Conservation (phyloP, 2,329 filamentous ascomycete species). For the Aspergillus novoparasiticus region DNA sequence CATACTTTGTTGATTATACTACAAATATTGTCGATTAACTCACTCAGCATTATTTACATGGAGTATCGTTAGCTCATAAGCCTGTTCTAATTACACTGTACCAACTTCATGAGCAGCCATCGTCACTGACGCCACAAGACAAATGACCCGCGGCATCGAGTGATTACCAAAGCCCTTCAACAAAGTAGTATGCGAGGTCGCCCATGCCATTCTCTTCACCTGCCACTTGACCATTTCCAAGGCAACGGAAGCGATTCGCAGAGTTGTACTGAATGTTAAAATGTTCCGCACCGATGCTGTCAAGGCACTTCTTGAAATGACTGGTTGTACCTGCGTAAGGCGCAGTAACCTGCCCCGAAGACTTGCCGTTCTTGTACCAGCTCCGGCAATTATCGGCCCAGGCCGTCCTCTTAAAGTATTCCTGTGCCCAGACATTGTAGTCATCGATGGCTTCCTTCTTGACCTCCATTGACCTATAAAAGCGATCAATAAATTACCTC, state of each 20-base stretch:
- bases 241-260: slow-evolving; percentile 21
- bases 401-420: slow-evolving; percentile 35
- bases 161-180: not conserved
- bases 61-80: too few species aligned
- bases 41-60: too few species aligned
- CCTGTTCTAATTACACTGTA: not conserved
- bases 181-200: slow-evolving; percentile 15
- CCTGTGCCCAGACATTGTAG: slow-evolving; percentile 37
- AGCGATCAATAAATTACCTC: not conserved
- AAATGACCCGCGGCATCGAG: not conserved
- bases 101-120: not conserved
- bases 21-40: too few species aligned
- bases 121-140: not conserved
- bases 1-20: too few species aligned
- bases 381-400: slow-evolving; percentile 23
- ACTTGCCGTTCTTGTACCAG: slow-evolving; percentile 10
- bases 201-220: slow-evolving; percentile 40
- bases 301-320: slow-evolving; percentile 21
- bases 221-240: slow-evolving; percentile 25
- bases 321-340: slow-evolving; percentile 18
- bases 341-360: slow-evolving; percentile 19
- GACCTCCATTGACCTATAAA: slow-evolving; percentile 27
- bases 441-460: slow-evolving; percentile 32
- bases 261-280: slow-evolving; percentile 23
- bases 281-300: slow-evolving; percentile 24